Conservation (phyloP, 768 basidiomycete genomes). For the Amanita jacksonii region DNA sequence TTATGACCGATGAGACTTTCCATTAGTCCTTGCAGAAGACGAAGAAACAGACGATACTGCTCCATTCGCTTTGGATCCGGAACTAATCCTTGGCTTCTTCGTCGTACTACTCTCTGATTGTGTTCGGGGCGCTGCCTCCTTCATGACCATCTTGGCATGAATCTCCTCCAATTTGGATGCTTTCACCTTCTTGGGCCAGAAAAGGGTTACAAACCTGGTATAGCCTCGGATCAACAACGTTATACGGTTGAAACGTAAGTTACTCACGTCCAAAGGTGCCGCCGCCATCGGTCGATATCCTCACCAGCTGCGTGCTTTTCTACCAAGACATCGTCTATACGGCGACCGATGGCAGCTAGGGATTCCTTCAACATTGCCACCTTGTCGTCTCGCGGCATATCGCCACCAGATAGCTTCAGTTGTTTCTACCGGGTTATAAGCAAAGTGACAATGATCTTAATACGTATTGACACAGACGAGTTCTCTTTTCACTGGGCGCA, state of each 20-base stretch:
- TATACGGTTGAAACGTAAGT: neutral
- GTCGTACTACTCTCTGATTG: slow-evolving; percentile 35
- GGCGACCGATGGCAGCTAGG: slow-evolving; percentile 83
- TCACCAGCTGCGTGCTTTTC: slow-evolving; percentile 71
- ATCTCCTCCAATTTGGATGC: slow-evolving; percentile 91
- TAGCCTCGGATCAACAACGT: slow-evolving; percentile 5
- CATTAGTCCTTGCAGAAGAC: slow-evolving; percentile 45
- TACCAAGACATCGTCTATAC: slow-evolving; percentile 79
- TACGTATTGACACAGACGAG: slow-evolving; percentile 42
- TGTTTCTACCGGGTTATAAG: slow-evolving; percentile 57
- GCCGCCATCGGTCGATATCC: slow-evolving; percentile 79
- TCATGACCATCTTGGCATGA: slow-evolving; percentile 93
- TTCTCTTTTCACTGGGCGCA: slow-evolving; percentile 95
- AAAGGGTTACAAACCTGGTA: slow-evolving; percentile 81
- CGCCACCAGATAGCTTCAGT: slow-evolving; percentile 86
- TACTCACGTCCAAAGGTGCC: slow-evolving; percentile 95
- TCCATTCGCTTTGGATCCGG: slow-evolving; percentile 44
- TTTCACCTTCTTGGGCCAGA: slow-evolving; percentile 97
- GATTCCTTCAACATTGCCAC: slow-evolving; percentile 94
- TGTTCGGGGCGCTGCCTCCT: slow-evolving; percentile 62
- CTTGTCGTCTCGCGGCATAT: slow-evolving; percentile 93
- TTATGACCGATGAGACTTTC: slow-evolving; percentile 50
- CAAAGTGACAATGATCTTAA: neutral
- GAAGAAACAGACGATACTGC: slow-evolving; percentile 30
- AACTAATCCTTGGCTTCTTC: slow-evolving; percentile 53